Base-by-base conservation (phyloP, 2,329 filamentous ascomycete genomes). In the Colletotrichum godetiae region DNA sequence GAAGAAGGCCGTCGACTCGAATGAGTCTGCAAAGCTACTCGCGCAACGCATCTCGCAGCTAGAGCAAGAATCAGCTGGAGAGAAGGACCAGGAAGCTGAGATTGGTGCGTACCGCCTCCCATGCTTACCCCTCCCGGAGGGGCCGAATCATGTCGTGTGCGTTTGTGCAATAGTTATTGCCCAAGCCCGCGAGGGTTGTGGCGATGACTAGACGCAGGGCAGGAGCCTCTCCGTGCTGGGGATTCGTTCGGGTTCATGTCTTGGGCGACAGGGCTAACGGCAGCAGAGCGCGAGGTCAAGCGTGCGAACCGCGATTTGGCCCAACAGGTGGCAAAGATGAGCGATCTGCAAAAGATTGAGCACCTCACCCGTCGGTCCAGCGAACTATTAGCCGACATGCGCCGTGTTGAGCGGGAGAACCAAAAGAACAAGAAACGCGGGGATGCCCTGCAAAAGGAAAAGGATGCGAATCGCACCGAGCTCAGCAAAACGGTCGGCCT, bases 351-450 rank as follows among this genome's bases (percentile, higher is more conserved):
- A 78, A 97, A 97, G 80, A 94, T 98, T 77, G 96, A 98, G 68
- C 91, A 94, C 63, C 90, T 98, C 13, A 94, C 96, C 78, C 96
- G 94, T 80, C 94, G 95, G 79, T 98, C 97, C 77, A 95, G 94
- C 74, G 95, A 98, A 79, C 90, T 98, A 5, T 87, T 98, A 71
- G 92, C 94, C 67, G 95, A 98, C 74, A 97, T 98, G 95, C 98
- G 98, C 84, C 93, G 95, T 68, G 89, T 97, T 73, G 96, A 99
- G 82, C 93, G 95, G 74, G 97, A 99, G 75, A 95, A 97, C 80
- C 90, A 94, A 75, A 98, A 98, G 84, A 97, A 96, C 79, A 98
- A 98, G 88, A 97, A 98, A 83, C 93, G 95, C 29, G 94, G 94
- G 31, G 97, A 99, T 81, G 93, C 95, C 79, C 84, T 99, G 68